Conservation (phyloP, 192 early-diverging fungal genomes). For the Backusella parvicylindrica region DNA sequence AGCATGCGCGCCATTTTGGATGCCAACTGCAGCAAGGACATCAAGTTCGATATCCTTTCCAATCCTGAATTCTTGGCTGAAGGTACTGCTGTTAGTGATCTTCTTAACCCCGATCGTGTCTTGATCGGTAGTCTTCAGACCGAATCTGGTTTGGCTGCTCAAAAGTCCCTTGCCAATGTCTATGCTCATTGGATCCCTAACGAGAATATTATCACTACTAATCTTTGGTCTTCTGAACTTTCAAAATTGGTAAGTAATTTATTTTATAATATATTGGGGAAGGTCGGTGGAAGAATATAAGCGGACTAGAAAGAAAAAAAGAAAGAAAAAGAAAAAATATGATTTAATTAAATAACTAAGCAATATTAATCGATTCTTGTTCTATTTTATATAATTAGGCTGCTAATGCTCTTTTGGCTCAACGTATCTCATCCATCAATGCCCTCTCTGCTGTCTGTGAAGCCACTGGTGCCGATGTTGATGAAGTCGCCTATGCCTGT, state of each 20-base stretch:
- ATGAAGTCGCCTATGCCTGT: constrained; percentile 88
- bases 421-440: constrained; percentile 94
- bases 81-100: constrained; percentile 83
- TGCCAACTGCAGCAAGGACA: constrained; percentile 60
- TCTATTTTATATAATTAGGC: constrained; percentile 46
- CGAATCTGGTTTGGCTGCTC: constrained; percentile 66
- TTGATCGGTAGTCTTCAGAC: constrained; percentile 81
- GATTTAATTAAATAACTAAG: neutral
- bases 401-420: constrained; percentile 90
- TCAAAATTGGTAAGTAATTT: constrained; percentile 78
- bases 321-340: neutral
- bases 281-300: neutral
- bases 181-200: constrained; percentile 84
- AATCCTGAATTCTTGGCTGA: constrained; percentile 97
- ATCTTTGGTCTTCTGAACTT: constrained; percentile 93
- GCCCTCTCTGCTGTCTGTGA: constrained; percentile 89
- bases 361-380: neutral
- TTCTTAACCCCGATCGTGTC: constrained; percentile 84
- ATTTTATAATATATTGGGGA: neutral
- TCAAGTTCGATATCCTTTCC: constrained; percentile 83
- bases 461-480: constrained; percentile 84
- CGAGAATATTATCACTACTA: constrained; percentile 89
- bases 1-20: constrained; percentile 79
- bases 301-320: neutral
- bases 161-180: constrained; percentile 64